Evolutionary conservation across 2,329 filamentous ascomycete species (phyloP).

Genomic region (Aaosphaeria arxii): DNA sequence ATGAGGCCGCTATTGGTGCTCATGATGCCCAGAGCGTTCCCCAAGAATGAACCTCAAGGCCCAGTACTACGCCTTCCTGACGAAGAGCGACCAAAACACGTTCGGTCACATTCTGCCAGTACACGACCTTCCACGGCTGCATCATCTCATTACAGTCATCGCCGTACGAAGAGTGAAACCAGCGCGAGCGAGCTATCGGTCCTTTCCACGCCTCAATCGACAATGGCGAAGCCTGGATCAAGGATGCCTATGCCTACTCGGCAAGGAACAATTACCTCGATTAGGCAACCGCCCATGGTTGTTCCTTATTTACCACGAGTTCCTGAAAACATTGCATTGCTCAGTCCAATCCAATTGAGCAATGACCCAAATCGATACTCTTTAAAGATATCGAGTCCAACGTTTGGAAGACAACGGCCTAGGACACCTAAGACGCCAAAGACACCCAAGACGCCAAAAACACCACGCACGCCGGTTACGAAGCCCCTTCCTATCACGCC

Average conservation of each 20-base stretch:
- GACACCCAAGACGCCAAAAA: slow-evolving; percentile 3
- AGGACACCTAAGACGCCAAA: background rate
- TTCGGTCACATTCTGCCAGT: slow-evolving; percentile 6
- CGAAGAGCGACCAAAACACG: slow-evolving; percentile 11
- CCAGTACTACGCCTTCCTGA: slow-evolving; percentile 6
- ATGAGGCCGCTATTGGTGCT: slow-evolving; percentile 31
- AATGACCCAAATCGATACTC: background rate
- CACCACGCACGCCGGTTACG: slow-evolving; percentile 1
- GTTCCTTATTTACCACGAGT: slow-evolving; percentile 12
- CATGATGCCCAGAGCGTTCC: slow-evolving; percentile 40
- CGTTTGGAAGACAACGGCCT: background rate
- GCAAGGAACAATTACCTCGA: slow-evolving; percentile 5
- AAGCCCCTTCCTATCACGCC: slow-evolving; percentile 33
- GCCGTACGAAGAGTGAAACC: background rate
- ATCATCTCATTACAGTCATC: slow-evolving; percentile 1
- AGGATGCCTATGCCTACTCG: slow-evolving; percentile 3
- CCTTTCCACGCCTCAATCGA: background rate
- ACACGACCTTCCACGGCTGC: slow-evolving; percentile 7
- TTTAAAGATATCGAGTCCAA: background rate
- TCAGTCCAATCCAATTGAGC: slow-evolving; percentile 5
- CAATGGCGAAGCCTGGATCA: background rate
- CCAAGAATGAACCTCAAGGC: too few relatives aligned
- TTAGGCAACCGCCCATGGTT: slow-evolving; percentile 18
- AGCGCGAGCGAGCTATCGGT: background rate
- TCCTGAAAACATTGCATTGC: slow-evolving; percentile 9